Evolutionary conservation across 164 flowering plant genomes (phyloP).

Genomic region (Annona cherimola): DNA sequence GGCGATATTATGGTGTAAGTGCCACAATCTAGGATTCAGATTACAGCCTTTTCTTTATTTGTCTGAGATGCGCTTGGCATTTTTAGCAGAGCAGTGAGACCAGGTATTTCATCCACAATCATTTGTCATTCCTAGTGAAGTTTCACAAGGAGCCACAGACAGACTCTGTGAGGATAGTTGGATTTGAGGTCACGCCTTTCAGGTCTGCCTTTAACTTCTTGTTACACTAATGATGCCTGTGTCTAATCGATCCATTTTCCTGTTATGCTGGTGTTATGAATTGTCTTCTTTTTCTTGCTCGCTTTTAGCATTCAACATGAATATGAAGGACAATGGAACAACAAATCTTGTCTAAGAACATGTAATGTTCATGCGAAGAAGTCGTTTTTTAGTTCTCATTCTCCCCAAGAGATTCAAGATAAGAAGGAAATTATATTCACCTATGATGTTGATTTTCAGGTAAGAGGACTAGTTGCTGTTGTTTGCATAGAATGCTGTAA

Average conservation of each 20-base stretch:
- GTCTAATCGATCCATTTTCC: background rate
- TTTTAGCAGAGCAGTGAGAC: slow-evolving; percentile 66
- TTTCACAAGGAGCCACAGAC: slow-evolving; percentile 62
- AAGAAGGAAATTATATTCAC: slow-evolving; percentile 78
- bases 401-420: slow-evolving; percentile 82
- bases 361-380: slow-evolving; percentile 84
- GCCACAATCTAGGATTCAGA: background rate
- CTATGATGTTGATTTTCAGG: slow-evolving; percentile 86
- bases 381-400: slow-evolving; percentile 51
- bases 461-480: slow-evolving; percentile 10
- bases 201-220: slow-evolving; percentile 32
- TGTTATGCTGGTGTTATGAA: background rate
- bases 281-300: slow-evolving; percentile 7
- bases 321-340: slow-evolving; percentile 72
- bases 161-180: slow-evolving; percentile 78
- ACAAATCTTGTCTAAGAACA: slow-evolving; percentile 55
- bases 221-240: background rate
- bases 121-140: slow-evolving; percentile 72
- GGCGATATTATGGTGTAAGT: slow-evolving; percentile 63
- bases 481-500: no score
- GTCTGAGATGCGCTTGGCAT: background rate
- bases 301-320: slow-evolving; percentile 68
- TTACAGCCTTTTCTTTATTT: background rate
- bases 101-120: slow-evolving; percentile 79
- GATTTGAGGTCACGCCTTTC: slow-evolving; percentile 91